A percentile compares a stretch with the other conserved stretches of the same genome.
phyloP scores from a whole-genome alignment of 2,329 filamentous ascomycete genomes.

The Raffaelea albimanens region DNA sequence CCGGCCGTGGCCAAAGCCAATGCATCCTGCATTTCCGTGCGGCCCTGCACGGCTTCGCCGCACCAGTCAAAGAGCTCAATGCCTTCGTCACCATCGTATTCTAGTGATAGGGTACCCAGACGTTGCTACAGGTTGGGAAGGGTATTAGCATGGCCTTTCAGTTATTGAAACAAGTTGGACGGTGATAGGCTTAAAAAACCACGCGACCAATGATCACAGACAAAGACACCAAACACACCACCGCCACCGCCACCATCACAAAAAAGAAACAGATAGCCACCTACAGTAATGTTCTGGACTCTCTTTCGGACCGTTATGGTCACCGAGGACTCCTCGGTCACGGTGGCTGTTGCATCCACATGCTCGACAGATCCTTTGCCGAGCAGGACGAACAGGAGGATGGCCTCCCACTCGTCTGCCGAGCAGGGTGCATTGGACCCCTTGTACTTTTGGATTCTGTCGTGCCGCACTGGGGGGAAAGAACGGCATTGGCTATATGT shows the following conservation, averaged over 20 bases:
- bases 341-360: constrained; percentile 50
- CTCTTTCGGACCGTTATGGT: constrained; percentile 56
- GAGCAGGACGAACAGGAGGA: constrained; percentile 49
- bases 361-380: constrained; percentile 36
- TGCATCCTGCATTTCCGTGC: constrained; percentile 32
- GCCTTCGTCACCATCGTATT: constrained; percentile 44
- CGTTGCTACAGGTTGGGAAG: constrained; percentile 43
- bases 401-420: constrained; percentile 56
- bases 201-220: background rate
- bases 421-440: constrained; percentile 44
- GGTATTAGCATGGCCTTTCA: constrained; percentile 7
- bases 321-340: constrained; percentile 43
- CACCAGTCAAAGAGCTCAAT: constrained; percentile 66
- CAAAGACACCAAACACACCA: constrained; percentile 1
- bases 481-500: too few species aligned
- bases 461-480: constrained; percentile 42
- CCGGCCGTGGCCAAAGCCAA: constrained; percentile 31
- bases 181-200: background rate
- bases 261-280: constrained; percentile 15
- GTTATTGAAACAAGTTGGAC: too few species aligned
- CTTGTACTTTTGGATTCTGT: constrained; percentile 41
- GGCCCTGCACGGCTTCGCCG: constrained; percentile 42
- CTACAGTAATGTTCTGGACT: constrained; percentile 58
- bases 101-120: constrained; percentile 55
- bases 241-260: too few species aligned